phyloP scores from a whole-genome alignment of 192 early-diverging fungal species.

The Mortierella hygrophila region DNA sequence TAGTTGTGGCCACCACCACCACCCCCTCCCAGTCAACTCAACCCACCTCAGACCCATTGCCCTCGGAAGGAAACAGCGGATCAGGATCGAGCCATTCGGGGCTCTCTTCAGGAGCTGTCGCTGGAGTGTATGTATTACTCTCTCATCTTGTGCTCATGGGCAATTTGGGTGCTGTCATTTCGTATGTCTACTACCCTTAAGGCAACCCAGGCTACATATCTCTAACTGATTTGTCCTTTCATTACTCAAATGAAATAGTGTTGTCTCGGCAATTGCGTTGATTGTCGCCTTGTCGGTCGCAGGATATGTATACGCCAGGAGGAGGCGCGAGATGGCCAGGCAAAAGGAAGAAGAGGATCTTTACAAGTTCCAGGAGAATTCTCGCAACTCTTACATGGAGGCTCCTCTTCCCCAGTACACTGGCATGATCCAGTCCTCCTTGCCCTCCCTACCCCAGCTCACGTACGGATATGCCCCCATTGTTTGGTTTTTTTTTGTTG shows the following conservation, averaged over 20 bases:
- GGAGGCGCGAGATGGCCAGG: slow-evolving; percentile 28
- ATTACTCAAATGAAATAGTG: slow-evolving; percentile 7
- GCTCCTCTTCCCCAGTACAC: slow-evolving; percentile 41
- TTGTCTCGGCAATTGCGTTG: slow-evolving; percentile 40
- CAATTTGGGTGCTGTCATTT: background rate
- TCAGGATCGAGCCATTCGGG: slow-evolving; percentile 13
- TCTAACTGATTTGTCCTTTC: background rate
- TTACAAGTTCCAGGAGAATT: slow-evolving; percentile 37
- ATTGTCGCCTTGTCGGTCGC: slow-evolving; percentile 38
- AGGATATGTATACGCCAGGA: slow-evolving; percentile 35
- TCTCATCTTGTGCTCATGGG: background rate
- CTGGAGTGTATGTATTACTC: slow-evolving; percentile 29
- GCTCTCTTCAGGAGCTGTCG: slow-evolving; percentile 42
- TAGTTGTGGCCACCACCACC: background rate
- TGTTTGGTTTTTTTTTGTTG: background rate
- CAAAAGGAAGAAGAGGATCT: slow-evolving; percentile 38
- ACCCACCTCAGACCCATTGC: background rate
- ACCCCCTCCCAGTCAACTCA: background rate
- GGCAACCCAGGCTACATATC: too few relatives aligned
- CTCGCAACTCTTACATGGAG: slow-evolving; percentile 41
- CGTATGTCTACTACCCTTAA: background rate
- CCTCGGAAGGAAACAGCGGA: background rate
- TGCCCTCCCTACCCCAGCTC: slow-evolving; percentile 35
- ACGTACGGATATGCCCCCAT: slow-evolving; percentile 18
- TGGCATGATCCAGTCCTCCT: slow-evolving; percentile 38